These are phyloP conservation scores for Candida xyloterini DNA, from an alignment of 805 yeast species.

Conservation along the genomic window DNA sequence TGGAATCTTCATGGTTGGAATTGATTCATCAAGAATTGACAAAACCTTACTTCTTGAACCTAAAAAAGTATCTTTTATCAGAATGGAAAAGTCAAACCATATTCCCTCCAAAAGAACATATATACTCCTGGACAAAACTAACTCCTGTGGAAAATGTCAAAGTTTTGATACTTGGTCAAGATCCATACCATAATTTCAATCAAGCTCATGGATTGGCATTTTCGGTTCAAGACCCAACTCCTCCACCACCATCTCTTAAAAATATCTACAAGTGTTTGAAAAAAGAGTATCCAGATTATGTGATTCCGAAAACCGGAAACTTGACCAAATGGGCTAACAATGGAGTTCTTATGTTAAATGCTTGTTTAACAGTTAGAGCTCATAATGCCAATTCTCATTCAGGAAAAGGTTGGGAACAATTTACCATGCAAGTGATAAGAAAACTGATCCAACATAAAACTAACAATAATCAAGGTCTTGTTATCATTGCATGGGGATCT, in stretches of 20 bases:
- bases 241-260: conserved; percentile 81
- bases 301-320: conserved; percentile 60
- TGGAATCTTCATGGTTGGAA: conserved; percentile 79
- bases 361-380: conserved; percentile 87
- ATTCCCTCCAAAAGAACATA: conserved; percentile 74
- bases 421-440: conserved; percentile 71
- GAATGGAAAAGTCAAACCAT: conserved; percentile 47
- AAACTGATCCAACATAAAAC: conserved; percentile 49
- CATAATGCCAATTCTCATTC: conserved; percentile 94
- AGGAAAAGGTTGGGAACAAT: conserved; percentile 85
- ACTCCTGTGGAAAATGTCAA: conserved; percentile 74
- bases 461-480: conserved; percentile 48
- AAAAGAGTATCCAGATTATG: conserved; percentile 67
- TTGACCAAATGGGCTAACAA: conserved; percentile 80
- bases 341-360: conserved; percentile 85
- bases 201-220: conserved; percentile 98
- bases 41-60: conserved; percentile 75
- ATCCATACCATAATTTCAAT: conserved; percentile 88
- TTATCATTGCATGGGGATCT: conserved; percentile 61
- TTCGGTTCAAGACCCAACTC: conserved; percentile 78
- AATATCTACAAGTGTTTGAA: conserved; percentile 81
- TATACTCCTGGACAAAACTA: conserved; percentile 88
- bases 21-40: conserved; percentile 67
- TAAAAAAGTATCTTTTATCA: conserved; percentile 59
- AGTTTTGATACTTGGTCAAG: conserved; percentile 89